A percentile compares a stretch with the other conserved stretches of the same genome.
Conservation (phyloP, 2,329 filamentous ascomycete genomes). For the Microdochium nivale region DNA sequence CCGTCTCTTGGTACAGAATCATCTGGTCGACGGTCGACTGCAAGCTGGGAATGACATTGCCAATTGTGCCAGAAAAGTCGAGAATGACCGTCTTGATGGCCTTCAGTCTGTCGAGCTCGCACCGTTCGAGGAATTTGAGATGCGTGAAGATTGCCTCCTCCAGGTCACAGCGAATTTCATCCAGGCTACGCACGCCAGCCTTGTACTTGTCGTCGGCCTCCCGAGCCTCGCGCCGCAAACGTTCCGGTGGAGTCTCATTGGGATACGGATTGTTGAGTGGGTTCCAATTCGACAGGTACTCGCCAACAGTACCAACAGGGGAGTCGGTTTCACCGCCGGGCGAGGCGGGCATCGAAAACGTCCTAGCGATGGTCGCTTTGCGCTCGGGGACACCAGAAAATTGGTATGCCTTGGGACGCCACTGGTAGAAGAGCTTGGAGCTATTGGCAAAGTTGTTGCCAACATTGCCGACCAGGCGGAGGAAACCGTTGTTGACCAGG, state of each 20-base stretch:
- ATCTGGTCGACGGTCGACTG: conserved; percentile 97
- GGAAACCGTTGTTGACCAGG: conserved; percentile 73
- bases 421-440: conserved; percentile 95
- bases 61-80: conserved; percentile 94
- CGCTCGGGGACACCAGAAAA: conserved; percentile 82
- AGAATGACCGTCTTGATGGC: conserved; percentile 97
- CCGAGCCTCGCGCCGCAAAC: conserved; percentile 75
- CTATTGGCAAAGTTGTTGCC: conserved; percentile 96
- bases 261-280: conserved; percentile 81
- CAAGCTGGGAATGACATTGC: conserved; percentile 93
- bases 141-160: conserved; percentile 92
- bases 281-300: conserved; percentile 89
- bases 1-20: conserved; percentile 98
- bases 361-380: conserved; percentile 63
- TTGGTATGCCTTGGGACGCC: conserved; percentile 87
- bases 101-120: conserved; percentile 90
- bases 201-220: conserved; percentile 96
- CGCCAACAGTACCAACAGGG: conserved; percentile 72
- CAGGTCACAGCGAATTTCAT: conserved; percentile 85
- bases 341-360: conserved; percentile 62
- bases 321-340: conserved; percentile 59
- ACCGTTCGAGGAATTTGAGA: conserved; percentile 92
- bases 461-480: conserved; percentile 87
- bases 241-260: conserved; percentile 87
- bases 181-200: conserved; percentile 72